Evolutionary conservation across 208 protist species (phyloP).

Genomic region (Trypanosoma melophagium): DNA sequence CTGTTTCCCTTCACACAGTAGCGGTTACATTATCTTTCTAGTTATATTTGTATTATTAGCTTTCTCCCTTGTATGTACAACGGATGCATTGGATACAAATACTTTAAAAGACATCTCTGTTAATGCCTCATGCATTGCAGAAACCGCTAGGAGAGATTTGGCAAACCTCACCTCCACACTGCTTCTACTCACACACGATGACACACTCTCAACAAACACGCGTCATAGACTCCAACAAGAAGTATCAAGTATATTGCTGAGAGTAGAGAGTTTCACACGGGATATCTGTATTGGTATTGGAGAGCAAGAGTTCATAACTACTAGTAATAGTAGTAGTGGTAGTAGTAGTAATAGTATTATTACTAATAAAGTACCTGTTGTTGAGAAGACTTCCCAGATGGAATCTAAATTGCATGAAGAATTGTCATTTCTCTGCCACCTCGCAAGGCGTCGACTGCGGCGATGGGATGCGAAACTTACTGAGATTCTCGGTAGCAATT

Average conservation of each 20-base stretch:
- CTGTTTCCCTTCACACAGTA: too few species aligned
- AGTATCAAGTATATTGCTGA: neutral
- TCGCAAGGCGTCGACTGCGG: neutral
- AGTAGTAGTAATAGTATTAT: neutral
- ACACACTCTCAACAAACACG: neutral
- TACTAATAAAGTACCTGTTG: too few species aligned
- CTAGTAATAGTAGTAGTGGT: neutral
- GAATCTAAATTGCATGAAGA: neutral
- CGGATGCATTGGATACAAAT: too few species aligned
- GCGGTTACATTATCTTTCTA: too few species aligned
- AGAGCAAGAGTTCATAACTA: neutral
- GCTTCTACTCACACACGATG: neutral
- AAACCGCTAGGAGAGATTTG: neutral
- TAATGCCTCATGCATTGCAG: neutral
- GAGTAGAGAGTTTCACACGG: too few species aligned
- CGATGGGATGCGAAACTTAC: neutral
- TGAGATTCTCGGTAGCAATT: neutral
- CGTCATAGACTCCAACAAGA: neutral
- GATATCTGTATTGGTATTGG: neutral
- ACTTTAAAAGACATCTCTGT: neutral
- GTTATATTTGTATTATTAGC: too few species aligned
- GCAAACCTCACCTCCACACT: neutral
- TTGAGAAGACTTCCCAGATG: too few species aligned
- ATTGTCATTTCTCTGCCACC: neutral
- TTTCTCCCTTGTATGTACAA: too few species aligned